Percentiles rank a stretch among this genome's conserved stretches.
Conservation (phyloP, 2,329 filamentous ascomycete genomes). For the Phaeosphaeria sp. region DNA sequence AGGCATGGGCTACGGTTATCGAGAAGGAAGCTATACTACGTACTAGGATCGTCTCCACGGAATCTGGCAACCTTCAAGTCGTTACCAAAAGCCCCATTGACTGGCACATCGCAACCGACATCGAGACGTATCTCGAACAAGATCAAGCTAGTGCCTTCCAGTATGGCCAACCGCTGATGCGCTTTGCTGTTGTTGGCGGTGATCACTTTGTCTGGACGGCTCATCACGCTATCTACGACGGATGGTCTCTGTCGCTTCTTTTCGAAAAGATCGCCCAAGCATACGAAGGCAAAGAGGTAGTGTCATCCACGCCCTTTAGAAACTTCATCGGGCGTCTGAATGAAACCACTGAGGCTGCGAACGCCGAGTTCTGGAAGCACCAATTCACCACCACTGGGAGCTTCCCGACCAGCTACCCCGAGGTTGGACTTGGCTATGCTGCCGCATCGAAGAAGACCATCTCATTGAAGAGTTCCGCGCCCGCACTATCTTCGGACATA, state of each 20-base stretch:
- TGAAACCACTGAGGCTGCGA: not conserved
- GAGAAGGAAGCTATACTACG: conserved; percentile 53
- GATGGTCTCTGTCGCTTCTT: conserved; percentile 20
- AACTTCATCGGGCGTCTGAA: conserved; percentile 17
- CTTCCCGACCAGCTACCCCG: conserved; percentile 14
- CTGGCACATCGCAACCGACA: conserved; percentile 10
- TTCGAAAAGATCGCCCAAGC: conserved; percentile 12
- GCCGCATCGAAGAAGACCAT: conserved; percentile 13
- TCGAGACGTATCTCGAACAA: conserved; percentile 13
- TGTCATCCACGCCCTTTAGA: conserved; percentile 1
- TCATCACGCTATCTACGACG: conserved; percentile 37
- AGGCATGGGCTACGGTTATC: conserved; percentile 51
- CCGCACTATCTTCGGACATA: conserved; percentile 8
- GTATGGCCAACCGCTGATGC: conserved; percentile 15
- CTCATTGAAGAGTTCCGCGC: not conserved
- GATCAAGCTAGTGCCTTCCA: conserved; percentile 10
- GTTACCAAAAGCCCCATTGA: conserved; percentile 5
- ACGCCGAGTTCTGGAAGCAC: conserved; percentile 14
- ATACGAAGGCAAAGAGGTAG: not conserved
- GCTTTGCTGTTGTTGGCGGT: conserved; percentile 16
- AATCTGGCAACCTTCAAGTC: conserved; percentile 13
- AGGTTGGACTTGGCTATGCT: conserved; percentile 11
- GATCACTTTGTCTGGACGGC: conserved; percentile 31
- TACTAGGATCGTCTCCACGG: conserved; percentile 38
- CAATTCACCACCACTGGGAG: conserved; percentile 7